A percentile compares a stretch with the other conserved stretches of the same genome.
Evolutionary conservation across 139 green algal genomes (phyloP).

Genomic region (Zygnema circumcarinatum): DNA sequence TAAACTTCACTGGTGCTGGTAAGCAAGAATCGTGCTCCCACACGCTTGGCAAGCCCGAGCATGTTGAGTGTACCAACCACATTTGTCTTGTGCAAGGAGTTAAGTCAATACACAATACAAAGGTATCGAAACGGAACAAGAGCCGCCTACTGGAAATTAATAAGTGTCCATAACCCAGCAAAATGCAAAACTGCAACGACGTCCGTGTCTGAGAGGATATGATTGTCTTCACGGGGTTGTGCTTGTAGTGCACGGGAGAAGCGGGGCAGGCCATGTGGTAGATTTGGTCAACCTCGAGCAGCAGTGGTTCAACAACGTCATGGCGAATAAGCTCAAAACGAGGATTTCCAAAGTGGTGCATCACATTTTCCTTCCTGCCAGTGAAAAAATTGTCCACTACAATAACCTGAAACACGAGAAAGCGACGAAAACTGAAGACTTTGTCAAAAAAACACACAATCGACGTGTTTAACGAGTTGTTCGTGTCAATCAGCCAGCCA

Average conservation of each 20-base stretch:
- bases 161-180: too few species aligned
- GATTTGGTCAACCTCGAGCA: slow-evolving; percentile 98
- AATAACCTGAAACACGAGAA: slow-evolving; percentile 74
- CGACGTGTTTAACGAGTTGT: too few species aligned
- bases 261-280: slow-evolving; percentile 99
- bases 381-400: slow-evolving; percentile 99
- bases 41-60: slow-evolving; percentile 97
- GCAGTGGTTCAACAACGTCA: slow-evolving; percentile 93
- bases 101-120: too few species aligned
- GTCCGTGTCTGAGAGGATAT: slow-evolving; percentile 69
- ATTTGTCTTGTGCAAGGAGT: slow-evolving; percentile 81
- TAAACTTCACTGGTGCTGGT: slow-evolving; percentile 96
- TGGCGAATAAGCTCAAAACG: slow-evolving; percentile 97
- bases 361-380: slow-evolving; percentile 93
- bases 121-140: too few species aligned
- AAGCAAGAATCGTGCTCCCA: slow-evolving; percentile 90
- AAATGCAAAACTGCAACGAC: too few species aligned
- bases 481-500: too few species aligned
- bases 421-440: too few species aligned
- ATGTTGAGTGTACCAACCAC: slow-evolving; percentile 99
- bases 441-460: too few species aligned
- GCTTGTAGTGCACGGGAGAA: slow-evolving; percentile 99
- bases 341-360: slow-evolving; percentile 80
- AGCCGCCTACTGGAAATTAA: too few species aligned
- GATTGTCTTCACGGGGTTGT: slow-evolving; percentile 98